Percentiles rank a stretch among this genome's conserved stretches.
Conservation (phyloP, 768 basidiomycete genomes). For the Fomitopsis pulvina region DNA sequence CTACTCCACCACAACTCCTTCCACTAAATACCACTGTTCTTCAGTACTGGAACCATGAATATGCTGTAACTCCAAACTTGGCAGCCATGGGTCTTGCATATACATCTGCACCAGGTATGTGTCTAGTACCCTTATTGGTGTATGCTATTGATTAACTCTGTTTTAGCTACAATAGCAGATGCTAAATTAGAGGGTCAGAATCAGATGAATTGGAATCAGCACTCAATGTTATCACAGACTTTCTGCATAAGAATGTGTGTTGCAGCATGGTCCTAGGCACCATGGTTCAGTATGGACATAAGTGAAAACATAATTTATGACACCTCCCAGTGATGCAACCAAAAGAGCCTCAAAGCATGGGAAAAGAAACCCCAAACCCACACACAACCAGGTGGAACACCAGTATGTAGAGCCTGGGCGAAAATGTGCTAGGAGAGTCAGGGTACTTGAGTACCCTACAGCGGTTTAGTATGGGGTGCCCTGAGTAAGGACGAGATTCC, state of each 20-base stretch:
- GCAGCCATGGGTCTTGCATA: constrained; percentile 1
- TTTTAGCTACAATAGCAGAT: neutral
- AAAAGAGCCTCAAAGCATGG: too few species aligned
- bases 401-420: too few species aligned
- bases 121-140: neutral
- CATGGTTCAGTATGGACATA: too few species aligned
- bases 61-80: neutral
- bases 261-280: too few species aligned
- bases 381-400: too few species aligned
- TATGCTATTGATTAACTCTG: neutral
- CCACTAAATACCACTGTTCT: neutral
- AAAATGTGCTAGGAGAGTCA: too few species aligned
- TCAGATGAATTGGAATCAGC: constrained; percentile 1
- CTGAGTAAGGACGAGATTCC: too few species aligned
- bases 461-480: too few species aligned
- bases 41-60: neutral
- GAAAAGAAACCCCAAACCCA: too few species aligned
- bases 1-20: neutral
- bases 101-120: neutral
- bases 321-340: too few species aligned
- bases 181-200: neutral
- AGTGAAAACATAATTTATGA: too few species aligned
- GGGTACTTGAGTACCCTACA: too few species aligned
- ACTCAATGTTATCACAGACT: constrained; percentile 1
- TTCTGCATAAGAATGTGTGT: constrained; percentile 1